Percentiles rank a stretch among this genome's conserved stretches.
These are phyloP conservation scores for Smallanthus sonchifolius DNA, from an alignment of 129 eudicot species.

Conservation along the genomic window DNA sequence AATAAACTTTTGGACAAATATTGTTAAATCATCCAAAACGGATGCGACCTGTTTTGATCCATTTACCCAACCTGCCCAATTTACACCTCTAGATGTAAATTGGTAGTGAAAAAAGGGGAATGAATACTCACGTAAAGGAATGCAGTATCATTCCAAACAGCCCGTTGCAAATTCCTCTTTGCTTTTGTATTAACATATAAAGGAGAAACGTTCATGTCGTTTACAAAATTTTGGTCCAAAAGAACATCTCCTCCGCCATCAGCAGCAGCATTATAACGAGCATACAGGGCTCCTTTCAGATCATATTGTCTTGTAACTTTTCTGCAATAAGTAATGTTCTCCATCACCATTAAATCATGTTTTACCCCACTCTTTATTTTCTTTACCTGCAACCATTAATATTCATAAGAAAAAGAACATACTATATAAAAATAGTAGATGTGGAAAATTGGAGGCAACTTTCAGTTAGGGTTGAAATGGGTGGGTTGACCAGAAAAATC, in stretches of 20 bases:
- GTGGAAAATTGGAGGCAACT: not conserved
- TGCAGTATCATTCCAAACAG: slow-evolving; percentile 87
- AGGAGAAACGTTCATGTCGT: slow-evolving; percentile 83
- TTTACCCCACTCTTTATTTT: slow-evolving; percentile 49
- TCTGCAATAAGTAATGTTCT: slow-evolving; percentile 79
- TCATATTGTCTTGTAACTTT: slow-evolving; percentile 62
- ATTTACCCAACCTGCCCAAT: not conserved
- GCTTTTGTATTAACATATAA: slow-evolving; percentile 62
- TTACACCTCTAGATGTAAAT: not conserved
- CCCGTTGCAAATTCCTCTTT: slow-evolving; percentile 72
- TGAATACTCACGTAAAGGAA: slow-evolving; percentile 74
- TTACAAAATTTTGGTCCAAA: slow-evolving; percentile 87
- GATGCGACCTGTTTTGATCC: not conserved
- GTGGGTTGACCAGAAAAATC: not conserved
- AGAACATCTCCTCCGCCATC: slow-evolving; percentile 81
- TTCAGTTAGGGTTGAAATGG: not conserved
- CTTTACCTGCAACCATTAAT: slow-evolving; percentile 54
- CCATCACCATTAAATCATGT: slow-evolving; percentile 91
- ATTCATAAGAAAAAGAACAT: not conserved
- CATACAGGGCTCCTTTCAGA: slow-evolving; percentile 85
- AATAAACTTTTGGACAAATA: not conserved
- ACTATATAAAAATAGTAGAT: not conserved
- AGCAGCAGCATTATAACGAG: slow-evolving; percentile 59
- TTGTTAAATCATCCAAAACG: not conserved
- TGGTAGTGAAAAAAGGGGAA: not conserved